phyloP scores from a whole-genome alignment of 345 rosid genomes.

The Brassica cretica region DNA sequence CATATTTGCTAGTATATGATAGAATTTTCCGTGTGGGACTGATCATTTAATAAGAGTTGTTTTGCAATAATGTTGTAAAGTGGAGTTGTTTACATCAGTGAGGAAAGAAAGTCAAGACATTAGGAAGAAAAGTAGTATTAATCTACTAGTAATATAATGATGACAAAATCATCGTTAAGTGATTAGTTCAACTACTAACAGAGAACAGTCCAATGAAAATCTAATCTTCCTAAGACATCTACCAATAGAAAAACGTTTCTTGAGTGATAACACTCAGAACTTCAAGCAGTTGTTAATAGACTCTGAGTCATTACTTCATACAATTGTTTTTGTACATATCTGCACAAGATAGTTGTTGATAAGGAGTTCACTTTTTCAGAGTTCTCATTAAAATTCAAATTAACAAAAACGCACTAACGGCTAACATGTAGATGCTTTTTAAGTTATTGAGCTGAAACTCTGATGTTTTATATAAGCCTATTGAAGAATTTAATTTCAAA shows the following conservation, averaged over 20 bases:
- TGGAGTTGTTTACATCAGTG: conserved; percentile 23
- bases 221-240: background rate
- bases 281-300: background rate
- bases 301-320: background rate
- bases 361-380: background rate
- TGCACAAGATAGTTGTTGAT: background rate
- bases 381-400: background rate
- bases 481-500: background rate
- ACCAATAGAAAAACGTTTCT: background rate
- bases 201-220: background rate
- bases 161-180: conserved; percentile 35
- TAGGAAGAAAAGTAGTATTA: background rate
- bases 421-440: background rate
- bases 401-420: background rate
- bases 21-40: conserved; percentile 65
- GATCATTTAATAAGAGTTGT: conserved; percentile 20
- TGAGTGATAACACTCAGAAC: background rate
- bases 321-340: background rate
- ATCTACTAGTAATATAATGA: conserved; percentile 24
- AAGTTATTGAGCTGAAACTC: background rate
- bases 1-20: conserved; percentile 34
- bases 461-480: background rate
- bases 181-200: background rate
- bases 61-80: conserved; percentile 25
- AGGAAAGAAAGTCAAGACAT: conserved; percentile 24